Percentiles rank a stretch among this genome's conserved stretches.
Conservation (phyloP, 2,329 filamentous ascomycete genomes). For the Diaporthe eres region DNA sequence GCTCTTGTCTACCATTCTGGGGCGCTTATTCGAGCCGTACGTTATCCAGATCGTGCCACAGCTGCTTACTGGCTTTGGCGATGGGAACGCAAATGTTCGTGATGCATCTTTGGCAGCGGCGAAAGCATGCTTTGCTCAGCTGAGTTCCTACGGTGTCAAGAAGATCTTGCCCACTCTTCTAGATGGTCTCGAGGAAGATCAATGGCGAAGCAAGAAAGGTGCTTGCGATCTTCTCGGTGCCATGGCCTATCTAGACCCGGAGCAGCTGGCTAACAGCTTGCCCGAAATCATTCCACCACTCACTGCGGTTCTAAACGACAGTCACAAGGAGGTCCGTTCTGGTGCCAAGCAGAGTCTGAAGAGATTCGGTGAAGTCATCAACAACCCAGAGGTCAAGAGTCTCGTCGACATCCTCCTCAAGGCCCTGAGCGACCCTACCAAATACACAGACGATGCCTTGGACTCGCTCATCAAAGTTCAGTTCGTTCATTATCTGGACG, state of each 20-base stretch:
- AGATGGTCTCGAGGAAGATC: conserved; percentile 91
- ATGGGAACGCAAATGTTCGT: conserved; percentile 88
- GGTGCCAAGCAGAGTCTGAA: conserved; percentile 97
- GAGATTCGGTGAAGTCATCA: conserved; percentile 98
- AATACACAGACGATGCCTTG: conserved; percentile 94
- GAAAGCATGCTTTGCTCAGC: conserved; percentile 91
- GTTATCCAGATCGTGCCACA: conserved; percentile 96
- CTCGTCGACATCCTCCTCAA: conserved; percentile 93
- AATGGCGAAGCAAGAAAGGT: conserved; percentile 99
- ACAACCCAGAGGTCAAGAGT: conserved; percentile 95
- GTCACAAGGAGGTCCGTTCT: conserved; percentile 94
- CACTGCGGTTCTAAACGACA: conserved; percentile 94
- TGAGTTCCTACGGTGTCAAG: conserved; percentile 97
- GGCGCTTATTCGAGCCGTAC: conserved; percentile 93
- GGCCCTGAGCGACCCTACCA: conserved; percentile 96
- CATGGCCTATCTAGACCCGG: conserved; percentile 98
- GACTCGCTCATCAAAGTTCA: conserved; percentile 98
- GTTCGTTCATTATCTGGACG: conserved; percentile 98
- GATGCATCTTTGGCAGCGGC: conserved; percentile 93
- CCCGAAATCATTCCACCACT: conserved; percentile 97
- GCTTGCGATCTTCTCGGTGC: conserved; percentile 96
- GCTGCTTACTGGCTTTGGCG: conserved; percentile 89
- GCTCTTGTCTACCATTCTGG: conserved; percentile 87
- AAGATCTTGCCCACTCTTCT: conserved; percentile 92
- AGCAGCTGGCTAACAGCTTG: conserved; percentile 91